Evolutionary conservation across 2,329 filamentous ascomycete genomes (phyloP).

Genomic region (Dothistroma septosporum): DNA sequence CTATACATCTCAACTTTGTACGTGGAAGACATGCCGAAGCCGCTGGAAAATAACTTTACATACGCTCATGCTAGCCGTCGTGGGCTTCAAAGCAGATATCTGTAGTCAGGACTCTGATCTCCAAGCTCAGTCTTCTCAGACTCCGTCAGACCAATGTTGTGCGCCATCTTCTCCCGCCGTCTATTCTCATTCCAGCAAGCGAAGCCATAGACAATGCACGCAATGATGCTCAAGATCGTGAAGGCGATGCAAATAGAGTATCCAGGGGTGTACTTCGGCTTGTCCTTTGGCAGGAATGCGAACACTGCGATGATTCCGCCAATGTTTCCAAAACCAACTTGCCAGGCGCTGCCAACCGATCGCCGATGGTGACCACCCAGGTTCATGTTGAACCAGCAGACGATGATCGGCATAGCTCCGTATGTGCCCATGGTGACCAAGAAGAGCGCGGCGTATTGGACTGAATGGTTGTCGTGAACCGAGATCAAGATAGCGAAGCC

Average conservation of each 20-base stretch:
- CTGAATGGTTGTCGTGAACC: slow-evolving; percentile 61
- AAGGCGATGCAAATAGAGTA: slow-evolving; percentile 76
- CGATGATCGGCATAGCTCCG: slow-evolving; percentile 75
- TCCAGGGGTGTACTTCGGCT: slow-evolving; percentile 64
- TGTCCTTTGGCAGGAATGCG: slow-evolving; percentile 54
- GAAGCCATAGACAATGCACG: slow-evolving; percentile 58
- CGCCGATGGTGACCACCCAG: slow-evolving; percentile 49
- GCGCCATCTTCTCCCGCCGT: slow-evolving; percentile 48
- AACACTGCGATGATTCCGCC: slow-evolving; percentile 52
- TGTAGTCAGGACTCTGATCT: slow-evolving; percentile 57
- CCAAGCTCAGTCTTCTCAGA: slow-evolving; percentile 60
- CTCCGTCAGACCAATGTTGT: slow-evolving; percentile 52
- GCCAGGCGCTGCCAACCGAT: slow-evolving; percentile 48
- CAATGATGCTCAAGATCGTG: slow-evolving; percentile 60
- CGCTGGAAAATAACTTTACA: background rate
- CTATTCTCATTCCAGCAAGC: slow-evolving; percentile 59
- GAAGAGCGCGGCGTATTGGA: slow-evolving; percentile 78
- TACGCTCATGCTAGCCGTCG: background rate
- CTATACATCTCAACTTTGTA: background rate
- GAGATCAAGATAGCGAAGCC: slow-evolving; percentile 72
- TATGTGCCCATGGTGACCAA: slow-evolving; percentile 68
- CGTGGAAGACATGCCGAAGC: background rate
- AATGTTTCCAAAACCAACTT: slow-evolving; percentile 49
- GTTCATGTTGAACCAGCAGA: slow-evolving; percentile 56
- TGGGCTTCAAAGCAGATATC: slow-evolving; percentile 52